phyloP scores from a whole-genome alignment of 371 early-diverging fungal species.

The Batkoa obscura region DNA sequence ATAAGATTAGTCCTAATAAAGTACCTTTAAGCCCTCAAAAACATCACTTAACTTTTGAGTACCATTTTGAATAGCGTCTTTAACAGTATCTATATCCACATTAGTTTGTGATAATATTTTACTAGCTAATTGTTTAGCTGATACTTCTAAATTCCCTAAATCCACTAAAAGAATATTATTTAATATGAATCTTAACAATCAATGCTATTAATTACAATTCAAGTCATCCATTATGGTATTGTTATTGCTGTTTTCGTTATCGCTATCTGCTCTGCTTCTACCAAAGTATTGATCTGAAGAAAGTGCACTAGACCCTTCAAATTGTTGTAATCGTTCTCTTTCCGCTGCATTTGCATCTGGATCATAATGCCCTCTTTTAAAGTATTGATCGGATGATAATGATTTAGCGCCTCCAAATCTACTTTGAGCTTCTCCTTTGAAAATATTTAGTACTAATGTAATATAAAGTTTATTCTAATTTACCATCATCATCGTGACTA shows the following conservation, averaged over 20 bases:
- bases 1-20: no score
- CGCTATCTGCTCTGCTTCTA: conserved; percentile 37
- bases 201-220: background rate
- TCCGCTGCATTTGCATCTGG: conserved; percentile 39
- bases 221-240: conserved; percentile 8
- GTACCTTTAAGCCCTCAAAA: background rate
- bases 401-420: conserved; percentile 60
- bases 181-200: background rate
- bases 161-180: background rate
- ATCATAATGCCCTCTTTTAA: conserved; percentile 56
- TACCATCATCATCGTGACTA: background rate
- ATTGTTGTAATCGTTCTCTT: conserved; percentile 37
- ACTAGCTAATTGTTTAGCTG: conserved; percentile 38
- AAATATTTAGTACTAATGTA: conserved; percentile 1
- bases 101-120: conserved; percentile 50
- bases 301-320: conserved; percentile 51
- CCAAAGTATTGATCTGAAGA: conserved; percentile 71
- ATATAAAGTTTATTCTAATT: background rate
- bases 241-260: conserved; percentile 66
- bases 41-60: conserved; percentile 16
- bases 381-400: conserved; percentile 78
- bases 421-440: conserved; percentile 23
- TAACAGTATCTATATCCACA: conserved; percentile 51
- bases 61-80: conserved; percentile 47
- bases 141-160: background rate